Conservation (phyloP, 768 basidiomycete genomes). For the Mycena epipterygia region DNA sequence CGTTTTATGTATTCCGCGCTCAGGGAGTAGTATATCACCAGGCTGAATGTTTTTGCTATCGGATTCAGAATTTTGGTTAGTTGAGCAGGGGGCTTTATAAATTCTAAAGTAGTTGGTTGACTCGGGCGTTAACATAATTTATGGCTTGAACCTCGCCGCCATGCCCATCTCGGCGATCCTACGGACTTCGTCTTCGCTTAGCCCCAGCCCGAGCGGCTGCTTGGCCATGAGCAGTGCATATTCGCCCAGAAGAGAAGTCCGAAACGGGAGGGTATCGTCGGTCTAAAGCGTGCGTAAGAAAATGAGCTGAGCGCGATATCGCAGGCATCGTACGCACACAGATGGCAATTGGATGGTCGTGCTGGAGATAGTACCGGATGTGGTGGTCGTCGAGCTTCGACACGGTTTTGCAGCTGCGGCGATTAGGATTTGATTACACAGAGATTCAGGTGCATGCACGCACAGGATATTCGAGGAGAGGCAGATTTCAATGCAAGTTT, state of each 20-base stretch:
- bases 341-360: slow-evolving; percentile 66
- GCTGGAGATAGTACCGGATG: slow-evolving; percentile 64
- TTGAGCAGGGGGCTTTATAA: too few species aligned
- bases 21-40: too few species aligned
- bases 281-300: slow-evolving; percentile 55
- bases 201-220: slow-evolving; percentile 68
- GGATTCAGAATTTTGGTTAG: too few species aligned
- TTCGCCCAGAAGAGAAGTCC: slow-evolving; percentile 67
- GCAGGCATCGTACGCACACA: slow-evolving; percentile 57
- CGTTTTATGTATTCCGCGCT: too few species aligned
- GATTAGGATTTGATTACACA: slow-evolving; percentile 32
- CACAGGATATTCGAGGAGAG: slow-evolving; percentile 84
- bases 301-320: not conserved
- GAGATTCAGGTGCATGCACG: slow-evolving; percentile 66
- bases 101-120: too few species aligned
- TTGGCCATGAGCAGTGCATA: slow-evolving; percentile 72
- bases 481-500: slow-evolving; percentile 84
- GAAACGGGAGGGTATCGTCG: slow-evolving; percentile 72
- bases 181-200: slow-evolving; percentile 58
- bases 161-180: slow-evolving; percentile 66
- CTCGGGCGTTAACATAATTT: too few species aligned
- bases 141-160: slow-evolving; percentile 36
- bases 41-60: too few species aligned
- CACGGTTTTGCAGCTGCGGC: slow-evolving; percentile 64
- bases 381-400: slow-evolving; percentile 67